Evolutionary conservation across 2,329 filamentous ascomycete genomes (phyloP).

Genomic region (Fusarium nisikadoi): DNA sequence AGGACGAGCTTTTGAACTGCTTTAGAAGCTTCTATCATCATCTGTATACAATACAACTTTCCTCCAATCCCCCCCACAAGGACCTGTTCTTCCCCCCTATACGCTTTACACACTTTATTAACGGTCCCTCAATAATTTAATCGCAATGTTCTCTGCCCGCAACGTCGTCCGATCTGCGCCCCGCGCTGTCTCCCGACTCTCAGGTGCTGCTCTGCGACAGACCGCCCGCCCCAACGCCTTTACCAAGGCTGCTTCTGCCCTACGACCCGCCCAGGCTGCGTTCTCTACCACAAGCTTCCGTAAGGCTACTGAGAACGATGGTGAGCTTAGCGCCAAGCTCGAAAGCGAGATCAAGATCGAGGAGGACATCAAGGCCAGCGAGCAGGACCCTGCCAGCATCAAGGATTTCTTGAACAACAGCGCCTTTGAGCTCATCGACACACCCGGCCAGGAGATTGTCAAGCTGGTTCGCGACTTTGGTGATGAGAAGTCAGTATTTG

Average conservation of each 20-base stretch:
- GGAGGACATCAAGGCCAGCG: conserved; percentile 78
- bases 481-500: conserved; percentile 79
- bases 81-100: not conserved
- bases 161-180: conserved; percentile 73
- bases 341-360: conserved; percentile 86
- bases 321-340: conserved; percentile 87
- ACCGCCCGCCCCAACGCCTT: conserved; percentile 62
- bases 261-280: conserved; percentile 52
- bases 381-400: conserved; percentile 79
- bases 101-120: not conserved
- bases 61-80: conserved; percentile 24
- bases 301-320: conserved; percentile 68
- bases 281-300: conserved; percentile 60
- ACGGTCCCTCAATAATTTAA: conserved; percentile 6
- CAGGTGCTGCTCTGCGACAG: conserved; percentile 62
- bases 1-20: conserved; percentile 25
- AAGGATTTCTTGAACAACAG: conserved; percentile 90
- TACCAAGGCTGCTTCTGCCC: conserved; percentile 55
- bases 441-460: conserved; percentile 86
- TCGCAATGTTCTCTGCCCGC: conserved; percentile 76
- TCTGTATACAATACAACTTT: conserved; percentile 25
- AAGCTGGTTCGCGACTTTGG: conserved; percentile 83
- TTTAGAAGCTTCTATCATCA: conserved; percentile 39
- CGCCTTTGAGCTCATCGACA: conserved; percentile 85
- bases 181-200: conserved; percentile 69